Evolutionary conservation across 2,329 filamentous ascomycete genomes (phyloP), one percentile per base, ranked within the genome.

Genomic region (Calonectria pseudoreteaudii): DNA sequence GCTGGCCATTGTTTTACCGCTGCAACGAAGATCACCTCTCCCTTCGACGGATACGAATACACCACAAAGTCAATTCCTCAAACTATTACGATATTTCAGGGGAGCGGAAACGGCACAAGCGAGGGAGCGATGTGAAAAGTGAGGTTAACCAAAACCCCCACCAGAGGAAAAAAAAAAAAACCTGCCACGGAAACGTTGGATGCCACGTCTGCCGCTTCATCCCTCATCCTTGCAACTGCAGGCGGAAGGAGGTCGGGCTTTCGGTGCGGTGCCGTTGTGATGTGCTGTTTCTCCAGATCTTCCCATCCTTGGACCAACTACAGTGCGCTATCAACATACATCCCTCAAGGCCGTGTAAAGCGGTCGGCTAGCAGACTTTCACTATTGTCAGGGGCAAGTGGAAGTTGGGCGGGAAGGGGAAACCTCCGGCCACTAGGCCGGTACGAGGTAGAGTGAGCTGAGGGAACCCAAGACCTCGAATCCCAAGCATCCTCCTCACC

Each of bases 141-240:
- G 23, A 41, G 28, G 38, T 31, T 58, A 28, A 66, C 66, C 23
- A 41, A 69, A 69, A 52, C 58, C 58, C 34, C 56, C 49, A 66
- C 38, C 58, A 64, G 58, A 18, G 30, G 18, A 20, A 20, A 44
- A 8, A 44, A 8, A 44, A 23, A 47, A 47, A 47, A 47, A 47
- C 11, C n/a, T 58, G 66, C 60, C 58, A 62, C 70, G 66, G 41
- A 44, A 49, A 60, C 38, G 66, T 52, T 66, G 70, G 30, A 69
- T 72, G 70, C 58, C 70, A 69, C 70, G 70, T 72, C 66, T 38
- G 38, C 56, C 26, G 70, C 64, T 62, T 56, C 70, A 71, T 66
- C 52, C 23, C 36, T 31, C 41, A 67, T 71, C 70, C 70, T 58
- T 72, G 70, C 38, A 65, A 53, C 44, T 53, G 65, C 58, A 68